A percentile compares a stretch with the other conserved stretches of the same genome.
These are phyloP conservation scores for Stephanodiscus minutulus DNA, from an alignment of 108 stramenopile species.

Conservation along the genomic window DNA sequence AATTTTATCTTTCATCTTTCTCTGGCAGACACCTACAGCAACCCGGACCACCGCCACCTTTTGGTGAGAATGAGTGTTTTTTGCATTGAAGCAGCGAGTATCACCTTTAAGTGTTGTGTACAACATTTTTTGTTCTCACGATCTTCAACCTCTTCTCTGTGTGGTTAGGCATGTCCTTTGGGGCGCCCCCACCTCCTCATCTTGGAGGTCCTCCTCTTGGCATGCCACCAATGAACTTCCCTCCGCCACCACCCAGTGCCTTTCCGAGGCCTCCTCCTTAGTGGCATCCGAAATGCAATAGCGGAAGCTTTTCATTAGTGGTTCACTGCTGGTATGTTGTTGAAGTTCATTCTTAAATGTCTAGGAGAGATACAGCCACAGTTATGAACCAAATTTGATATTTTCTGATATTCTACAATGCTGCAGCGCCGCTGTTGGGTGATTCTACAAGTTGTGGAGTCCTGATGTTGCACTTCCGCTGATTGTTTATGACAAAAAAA, in stretches of 20 bases:
- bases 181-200: constrained; percentile 20
- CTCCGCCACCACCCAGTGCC: constrained; percentile 21
- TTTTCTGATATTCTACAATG: too few species aligned
- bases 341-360: neutral
- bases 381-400: too few species aligned
- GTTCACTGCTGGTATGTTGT: neutral
- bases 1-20: neutral
- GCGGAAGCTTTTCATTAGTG: constrained; percentile 11
- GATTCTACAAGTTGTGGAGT: too few species aligned
- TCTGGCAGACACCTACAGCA: neutral
- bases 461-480: too few species aligned
- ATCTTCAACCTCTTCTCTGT: constrained; percentile 4
- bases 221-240: constrained; percentile 24
- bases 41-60: constrained; percentile 2
- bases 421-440: too few species aligned
- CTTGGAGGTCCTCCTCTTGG: constrained; percentile 1
- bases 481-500: too few species aligned
- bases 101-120: too few species aligned
- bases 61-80: neutral
- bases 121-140: neutral
- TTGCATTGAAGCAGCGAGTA: too few species aligned
- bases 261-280: constrained; percentile 19
- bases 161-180: neutral
- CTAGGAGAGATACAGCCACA: too few species aligned
- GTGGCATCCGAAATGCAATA: neutral